Percentiles rank a stretch among this genome's conserved stretches.
Conservation (phyloP, 2,329 filamentous ascomycete genomes). For the Curvularia eragrostidis region DNA sequence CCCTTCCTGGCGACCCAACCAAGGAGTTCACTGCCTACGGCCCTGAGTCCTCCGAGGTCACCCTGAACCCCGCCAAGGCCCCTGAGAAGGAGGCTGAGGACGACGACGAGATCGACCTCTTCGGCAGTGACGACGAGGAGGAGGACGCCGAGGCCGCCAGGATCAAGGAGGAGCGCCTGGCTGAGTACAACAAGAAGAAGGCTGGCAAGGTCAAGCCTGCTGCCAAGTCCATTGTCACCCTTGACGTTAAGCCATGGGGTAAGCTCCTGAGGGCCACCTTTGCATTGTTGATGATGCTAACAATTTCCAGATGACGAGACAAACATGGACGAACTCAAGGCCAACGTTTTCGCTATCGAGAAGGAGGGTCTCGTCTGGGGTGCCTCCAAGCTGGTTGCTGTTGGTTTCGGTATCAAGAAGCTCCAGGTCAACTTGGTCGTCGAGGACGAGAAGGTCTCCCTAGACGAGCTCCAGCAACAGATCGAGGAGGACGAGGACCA, state of each 20-base stretch:
- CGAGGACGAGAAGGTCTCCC: slow-evolving; percentile 94
- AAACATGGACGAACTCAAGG: slow-evolving; percentile 83
- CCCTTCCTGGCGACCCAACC: slow-evolving; percentile 87
- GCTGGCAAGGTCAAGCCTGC: slow-evolving; percentile 86
- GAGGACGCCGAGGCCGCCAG: slow-evolving; percentile 74
- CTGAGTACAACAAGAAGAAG: slow-evolving; percentile 97
- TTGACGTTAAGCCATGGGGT: slow-evolving; percentile 99
- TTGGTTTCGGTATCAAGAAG: slow-evolving; percentile 99
- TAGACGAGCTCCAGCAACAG: slow-evolving; percentile 84
- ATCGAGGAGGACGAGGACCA: slow-evolving; percentile 90
- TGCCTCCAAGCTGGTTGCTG: slow-evolving; percentile 83
- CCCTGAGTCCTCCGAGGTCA: slow-evolving; percentile 77
- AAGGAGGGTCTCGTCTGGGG: slow-evolving; percentile 97
- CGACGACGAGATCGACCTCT: slow-evolving; percentile 79
- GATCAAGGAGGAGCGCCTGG: slow-evolving; percentile 87
- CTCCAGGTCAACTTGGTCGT: slow-evolving; percentile 98
- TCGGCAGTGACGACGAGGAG: slow-evolving; percentile 85
- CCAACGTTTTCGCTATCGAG: slow-evolving; percentile 79
- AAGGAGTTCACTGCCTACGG: slow-evolving; percentile 91
- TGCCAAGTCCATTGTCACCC: slow-evolving; percentile 93
- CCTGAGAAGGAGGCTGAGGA: slow-evolving; percentile 68
- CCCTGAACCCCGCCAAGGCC: slow-evolving; percentile 86
- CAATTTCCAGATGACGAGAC: slow-evolving; percentile 79
- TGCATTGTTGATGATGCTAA: slow-evolving; percentile 25
- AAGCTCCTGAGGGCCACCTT: slow-evolving; percentile 53